These are phyloP conservation scores for Tephrocybe sp. DNA, from an alignment of 768 basidiomycete species.

Conservation along the genomic window DNA sequence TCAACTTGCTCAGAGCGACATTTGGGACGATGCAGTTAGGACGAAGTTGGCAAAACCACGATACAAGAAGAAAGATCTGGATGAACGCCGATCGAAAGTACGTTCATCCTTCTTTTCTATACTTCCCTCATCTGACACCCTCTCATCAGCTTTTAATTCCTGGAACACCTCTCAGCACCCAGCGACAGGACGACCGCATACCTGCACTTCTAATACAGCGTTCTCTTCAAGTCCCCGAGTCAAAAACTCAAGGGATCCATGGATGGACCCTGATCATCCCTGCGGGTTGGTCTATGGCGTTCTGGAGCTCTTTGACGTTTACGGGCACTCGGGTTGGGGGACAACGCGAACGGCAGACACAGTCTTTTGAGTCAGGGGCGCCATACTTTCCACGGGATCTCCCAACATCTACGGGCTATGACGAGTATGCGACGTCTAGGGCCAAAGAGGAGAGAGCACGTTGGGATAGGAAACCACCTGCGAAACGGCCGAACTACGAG, in stretches of 20 bases:
- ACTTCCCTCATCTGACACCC: not conserved
- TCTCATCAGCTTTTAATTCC: slow-evolving; percentile 67
- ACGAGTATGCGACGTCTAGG: slow-evolving; percentile 44
- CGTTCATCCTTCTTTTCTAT: slow-evolving; percentile 8
- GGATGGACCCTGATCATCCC: slow-evolving; percentile 91
- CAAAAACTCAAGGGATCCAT: slow-evolving; percentile 51
- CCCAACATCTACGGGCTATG: slow-evolving; percentile 57
- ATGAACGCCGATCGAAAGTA: slow-evolving; percentile 79
- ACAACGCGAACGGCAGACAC: slow-evolving; percentile 78
- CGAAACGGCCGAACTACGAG: slow-evolving; percentile 76
- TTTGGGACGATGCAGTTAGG: slow-evolving; percentile 71
- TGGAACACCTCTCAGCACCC: slow-evolving; percentile 66
- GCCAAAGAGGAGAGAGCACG: slow-evolving; percentile 51
- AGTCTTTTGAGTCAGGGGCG: slow-evolving; percentile 78
- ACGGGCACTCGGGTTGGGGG: slow-evolving; percentile 87
- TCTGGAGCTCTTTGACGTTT: slow-evolving; percentile 77
- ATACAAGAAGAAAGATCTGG: slow-evolving; percentile 83
- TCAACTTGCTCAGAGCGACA: slow-evolving; percentile 58
- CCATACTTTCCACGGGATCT: slow-evolving; percentile 83
- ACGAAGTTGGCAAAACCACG: slow-evolving; percentile 55
- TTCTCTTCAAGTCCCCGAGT: slow-evolving; percentile 47
- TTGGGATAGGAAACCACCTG: slow-evolving; percentile 85
- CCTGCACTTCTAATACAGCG: slow-evolving; percentile 84
- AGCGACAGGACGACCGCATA: slow-evolving; percentile 77
- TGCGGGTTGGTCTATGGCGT: slow-evolving; percentile 88